A percentile compares a stretch with the other conserved stretches of the same genome.
These are phyloP conservation scores for Lepidium sativum DNA, from an alignment of 345 rosid species.

Conservation along the genomic window DNA sequence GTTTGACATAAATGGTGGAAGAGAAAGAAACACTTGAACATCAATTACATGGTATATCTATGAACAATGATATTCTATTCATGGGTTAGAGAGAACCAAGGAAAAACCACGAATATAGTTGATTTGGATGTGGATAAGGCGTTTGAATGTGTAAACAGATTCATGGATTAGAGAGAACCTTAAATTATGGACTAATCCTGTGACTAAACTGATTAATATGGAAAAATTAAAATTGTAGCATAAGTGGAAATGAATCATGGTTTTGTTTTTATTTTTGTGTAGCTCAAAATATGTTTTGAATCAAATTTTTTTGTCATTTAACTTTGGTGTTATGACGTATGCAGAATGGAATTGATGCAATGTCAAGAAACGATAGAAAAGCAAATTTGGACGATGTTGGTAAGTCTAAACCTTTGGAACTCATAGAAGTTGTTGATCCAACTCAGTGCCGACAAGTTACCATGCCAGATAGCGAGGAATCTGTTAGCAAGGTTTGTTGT, in stretches of 20 bases:
- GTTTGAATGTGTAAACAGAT: no score
- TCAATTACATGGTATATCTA: no score
- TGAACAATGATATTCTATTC: no score
- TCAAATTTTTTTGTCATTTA: neutral
- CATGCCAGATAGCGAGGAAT: constrained; percentile 63
- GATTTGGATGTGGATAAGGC: no score
- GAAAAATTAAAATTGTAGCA: neutral
- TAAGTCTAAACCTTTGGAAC: constrained; percentile 73
- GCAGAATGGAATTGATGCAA: constrained; percentile 83
- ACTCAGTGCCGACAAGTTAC: constrained; percentile 61
- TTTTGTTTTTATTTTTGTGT: neutral
- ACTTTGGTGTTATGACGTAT: constrained; percentile 2
- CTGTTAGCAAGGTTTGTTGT: constrained; percentile 70
- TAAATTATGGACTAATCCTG: neutral
- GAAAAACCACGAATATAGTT: no score
- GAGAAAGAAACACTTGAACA: no score
- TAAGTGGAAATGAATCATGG: neutral
- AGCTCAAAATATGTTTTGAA: neutral
- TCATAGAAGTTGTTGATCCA: constrained; percentile 63
- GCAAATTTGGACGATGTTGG: constrained; percentile 50
- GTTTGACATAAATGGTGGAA: no score
- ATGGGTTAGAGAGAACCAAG: no score
- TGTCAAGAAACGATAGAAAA: constrained; percentile 74
- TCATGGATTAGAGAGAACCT: no score
- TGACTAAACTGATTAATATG: neutral